A percentile compares a stretch with the other conserved stretches of the same genome.
phyloP scores from a whole-genome alignment of 306 rosid genomes.

The Cajanus cajan region DNA sequence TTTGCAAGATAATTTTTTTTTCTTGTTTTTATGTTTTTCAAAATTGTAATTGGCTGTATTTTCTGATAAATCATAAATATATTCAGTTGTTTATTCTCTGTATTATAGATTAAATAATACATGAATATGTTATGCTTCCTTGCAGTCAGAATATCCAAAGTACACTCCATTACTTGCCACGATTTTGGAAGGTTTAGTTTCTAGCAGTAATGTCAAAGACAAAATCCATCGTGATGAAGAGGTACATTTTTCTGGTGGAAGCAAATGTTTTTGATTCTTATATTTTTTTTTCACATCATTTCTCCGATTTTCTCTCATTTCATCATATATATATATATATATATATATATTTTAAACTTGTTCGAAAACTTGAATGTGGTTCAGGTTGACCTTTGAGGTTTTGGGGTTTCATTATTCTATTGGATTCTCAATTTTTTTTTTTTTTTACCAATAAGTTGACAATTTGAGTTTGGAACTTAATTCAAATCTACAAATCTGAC shows the following conservation, averaged over 20 bases:
- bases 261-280: not conserved
- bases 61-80: not conserved
- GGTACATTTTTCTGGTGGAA: conserved; percentile 42
- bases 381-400: conserved; percentile 17
- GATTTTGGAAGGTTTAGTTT: conserved; percentile 80
- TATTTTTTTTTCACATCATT: not conserved
- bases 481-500: no score
- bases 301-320: not conserved
- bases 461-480: no score
- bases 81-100: conserved; percentile 6
- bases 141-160: conserved; percentile 87
- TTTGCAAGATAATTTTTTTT: not conserved
- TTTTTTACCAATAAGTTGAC: no score
- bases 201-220: conserved; percentile 57
- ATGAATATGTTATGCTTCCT: conserved; percentile 26
- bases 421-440: not conserved
- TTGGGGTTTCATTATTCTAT: not conserved
- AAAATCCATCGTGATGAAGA: conserved; percentile 57
- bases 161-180: conserved; percentile 85
- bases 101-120: not conserved
- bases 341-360: not conserved
- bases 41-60: not conserved
- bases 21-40: not conserved
- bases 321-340: not conserved
- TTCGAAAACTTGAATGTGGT: not conserved